Conservation (phyloP, 257 asterid genomes). For the Forsythia viridissima region DNA sequence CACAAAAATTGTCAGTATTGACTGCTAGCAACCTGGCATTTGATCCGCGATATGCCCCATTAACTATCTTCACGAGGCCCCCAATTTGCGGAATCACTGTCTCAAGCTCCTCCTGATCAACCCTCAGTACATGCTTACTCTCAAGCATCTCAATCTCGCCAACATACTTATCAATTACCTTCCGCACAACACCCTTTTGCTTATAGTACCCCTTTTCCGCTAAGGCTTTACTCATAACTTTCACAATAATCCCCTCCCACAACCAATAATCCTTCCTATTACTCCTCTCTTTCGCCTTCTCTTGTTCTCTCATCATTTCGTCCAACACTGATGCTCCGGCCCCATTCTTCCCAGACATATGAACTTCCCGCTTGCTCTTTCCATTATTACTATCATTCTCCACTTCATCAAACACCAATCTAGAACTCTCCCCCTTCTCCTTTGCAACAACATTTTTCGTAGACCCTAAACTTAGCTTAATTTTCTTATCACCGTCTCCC, state of each 20-base stretch:
- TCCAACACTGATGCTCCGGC: slow-evolving; percentile 57
- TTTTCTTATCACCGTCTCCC: slow-evolving; percentile 58
- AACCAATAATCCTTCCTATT: slow-evolving; percentile 95
- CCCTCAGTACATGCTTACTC: slow-evolving; percentile 77
- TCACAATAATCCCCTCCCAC: slow-evolving; percentile 80
- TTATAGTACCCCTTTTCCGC: slow-evolving; percentile 82
- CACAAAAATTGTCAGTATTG: slow-evolving; percentile 63
- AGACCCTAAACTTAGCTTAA: slow-evolving; percentile 58
- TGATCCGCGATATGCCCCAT: slow-evolving; percentile 90
- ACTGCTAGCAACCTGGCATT: slow-evolving; percentile 65
- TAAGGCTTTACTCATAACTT: slow-evolving; percentile 88
- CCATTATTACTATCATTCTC: slow-evolving; percentile 46
- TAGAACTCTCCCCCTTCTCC: slow-evolving; percentile 51
- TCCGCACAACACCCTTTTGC: slow-evolving; percentile 80
- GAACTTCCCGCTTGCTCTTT: slow-evolving; percentile 37
- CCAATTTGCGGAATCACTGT: slow-evolving; percentile 96
- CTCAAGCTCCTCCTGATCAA: slow-evolving; percentile 96
- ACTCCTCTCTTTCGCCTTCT: slow-evolving; percentile 71
- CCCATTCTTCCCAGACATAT: slow-evolving; percentile 33
- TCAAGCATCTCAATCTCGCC: slow-evolving; percentile 96
- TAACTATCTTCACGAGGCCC: slow-evolving; percentile 82
- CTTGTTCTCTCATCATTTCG: slow-evolving; percentile 85
- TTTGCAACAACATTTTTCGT: slow-evolving; percentile 36
- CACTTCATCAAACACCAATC: slow-evolving; percentile 51
- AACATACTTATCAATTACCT: slow-evolving; percentile 74